A percentile compares a stretch with the other conserved stretches of the same genome.
Evolutionary conservation across 345 rosid genomes (phyloP).

Genomic region (Toxicodendron radicans): DNA sequence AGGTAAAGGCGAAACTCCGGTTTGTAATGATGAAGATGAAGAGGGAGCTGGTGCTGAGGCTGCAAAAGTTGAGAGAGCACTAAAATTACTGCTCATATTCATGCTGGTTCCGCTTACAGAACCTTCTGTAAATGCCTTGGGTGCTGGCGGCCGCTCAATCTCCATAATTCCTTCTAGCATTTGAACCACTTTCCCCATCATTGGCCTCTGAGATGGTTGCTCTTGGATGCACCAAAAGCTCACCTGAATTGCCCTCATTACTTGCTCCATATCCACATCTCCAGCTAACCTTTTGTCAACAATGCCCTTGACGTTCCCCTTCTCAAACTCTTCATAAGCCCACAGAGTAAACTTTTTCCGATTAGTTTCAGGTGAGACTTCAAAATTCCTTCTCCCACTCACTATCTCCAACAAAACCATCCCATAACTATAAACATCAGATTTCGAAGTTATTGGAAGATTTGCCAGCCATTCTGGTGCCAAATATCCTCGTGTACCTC

Average conservation of each 20-base stretch:
- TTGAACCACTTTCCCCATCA: conserved; percentile 56
- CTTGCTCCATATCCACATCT: conserved; percentile 45
- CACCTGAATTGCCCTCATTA: conserved; percentile 37
- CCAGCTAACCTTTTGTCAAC: conserved; percentile 42
- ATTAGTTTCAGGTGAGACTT: conserved; percentile 42
- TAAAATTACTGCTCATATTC: conserved; percentile 25
- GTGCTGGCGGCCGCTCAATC: conserved; percentile 51
- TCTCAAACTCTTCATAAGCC: conserved; percentile 65
- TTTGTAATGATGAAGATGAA: conserved; percentile 31
- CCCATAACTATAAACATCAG: conserved; percentile 67
- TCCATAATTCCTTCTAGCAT: conserved; percentile 59
- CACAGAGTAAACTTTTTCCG: conserved; percentile 52
- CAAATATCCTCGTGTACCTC: conserved; percentile 52
- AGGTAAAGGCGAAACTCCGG: conserved; percentile 19
- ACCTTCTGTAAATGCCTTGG: conserved; percentile 36
- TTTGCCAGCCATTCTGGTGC: conserved; percentile 64
- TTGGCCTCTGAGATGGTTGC: conserved; percentile 56
- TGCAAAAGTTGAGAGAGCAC: conserved; percentile 29
- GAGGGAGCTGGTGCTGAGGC: conserved; percentile 37
- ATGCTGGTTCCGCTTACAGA: conserved; percentile 36
- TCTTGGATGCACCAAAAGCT: conserved; percentile 66
- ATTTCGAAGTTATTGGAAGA: conserved; percentile 48
- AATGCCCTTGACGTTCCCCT: conserved; percentile 32
- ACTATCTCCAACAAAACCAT: conserved; percentile 60
- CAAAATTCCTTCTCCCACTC: conserved; percentile 46